phyloP scores from a whole-genome alignment of 2,329 filamentous ascomycete genomes.

The Aureobasidium uvarum region DNA sequence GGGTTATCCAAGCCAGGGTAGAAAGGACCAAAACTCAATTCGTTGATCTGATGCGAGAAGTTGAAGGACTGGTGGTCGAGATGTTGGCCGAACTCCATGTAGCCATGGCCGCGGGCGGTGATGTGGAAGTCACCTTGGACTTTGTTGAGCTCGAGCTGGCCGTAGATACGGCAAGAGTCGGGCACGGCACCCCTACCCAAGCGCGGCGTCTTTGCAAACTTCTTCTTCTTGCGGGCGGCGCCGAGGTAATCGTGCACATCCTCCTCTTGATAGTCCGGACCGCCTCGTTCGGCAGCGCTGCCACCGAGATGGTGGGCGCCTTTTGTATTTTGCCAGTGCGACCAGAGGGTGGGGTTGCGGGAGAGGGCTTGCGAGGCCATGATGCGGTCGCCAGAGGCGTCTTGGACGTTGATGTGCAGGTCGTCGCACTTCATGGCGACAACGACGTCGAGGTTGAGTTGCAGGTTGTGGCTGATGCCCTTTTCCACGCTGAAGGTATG shows the following conservation, averaged over 20 bases:
- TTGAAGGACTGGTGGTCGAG: conserved; percentile 85
- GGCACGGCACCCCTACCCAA: conserved; percentile 50
- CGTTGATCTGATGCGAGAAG: conserved; percentile 94
- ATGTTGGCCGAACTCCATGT: conserved; percentile 75
- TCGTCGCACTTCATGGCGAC: conserved; percentile 83
- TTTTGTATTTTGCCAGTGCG: conserved; percentile 74
- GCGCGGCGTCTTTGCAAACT: conserved; percentile 71
- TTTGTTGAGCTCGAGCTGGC: conserved; percentile 88
- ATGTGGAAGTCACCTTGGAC: conserved; percentile 99
- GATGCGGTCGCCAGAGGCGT: conserved; percentile 88
- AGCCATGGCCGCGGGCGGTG: conserved; percentile 93
- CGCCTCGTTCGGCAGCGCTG: conserved; percentile 57
- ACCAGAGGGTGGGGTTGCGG: conserved; percentile 76
- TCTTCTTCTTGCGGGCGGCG: conserved; percentile 62
- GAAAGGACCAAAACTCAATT: conserved; percentile 95
- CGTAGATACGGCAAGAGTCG: conserved; percentile 86
- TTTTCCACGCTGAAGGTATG: conserved; percentile 95
- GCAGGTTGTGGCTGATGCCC: conserved; percentile 78
- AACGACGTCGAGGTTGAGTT: conserved; percentile 95
- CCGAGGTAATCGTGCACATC: conserved; percentile 90
- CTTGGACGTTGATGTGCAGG: conserved; percentile 95
- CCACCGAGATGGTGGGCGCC: conserved; percentile 55
- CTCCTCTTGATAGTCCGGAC: conserved; percentile 63
- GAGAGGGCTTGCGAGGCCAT: conserved; percentile 72
- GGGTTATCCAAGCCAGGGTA: conserved; percentile 93